Evolutionary conservation across 2,329 filamentous ascomycete genomes (phyloP), one percentile per base, ranked within the genome.

Genomic region (Penicillium griseofulvum): DNA sequence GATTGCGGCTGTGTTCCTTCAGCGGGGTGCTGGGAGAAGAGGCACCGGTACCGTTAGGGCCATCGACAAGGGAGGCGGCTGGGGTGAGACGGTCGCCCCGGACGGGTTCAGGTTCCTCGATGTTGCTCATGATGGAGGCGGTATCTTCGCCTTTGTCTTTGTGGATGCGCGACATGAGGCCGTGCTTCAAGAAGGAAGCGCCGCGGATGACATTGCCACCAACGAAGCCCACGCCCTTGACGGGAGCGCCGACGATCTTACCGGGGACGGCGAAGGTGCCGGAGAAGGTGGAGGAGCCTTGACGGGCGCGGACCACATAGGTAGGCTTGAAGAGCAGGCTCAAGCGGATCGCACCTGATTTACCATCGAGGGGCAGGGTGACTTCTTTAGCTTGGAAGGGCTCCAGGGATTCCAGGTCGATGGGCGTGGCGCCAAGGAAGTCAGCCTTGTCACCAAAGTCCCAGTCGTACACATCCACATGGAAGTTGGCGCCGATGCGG

Each of bases 401-500:
- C 65, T 96, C 91, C 8, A 99, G 80, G 31, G 86, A 75, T 47
- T 88, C 85, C 16, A 99, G 82, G 64, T 90, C 86, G 68, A 99
- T 90, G 5, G 79, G 76, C 0, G 90, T 81, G 56, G 81, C 83
- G 42, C 94, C 94, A n/a, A 99, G 78, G 71, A 88, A 89, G 73
- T 99, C 94, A 1, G 92, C 91, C 74, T 92, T 93, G 72, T 96
- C 91, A 45, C 90, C 93, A 78, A 97, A 96, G 72, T 99, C 94
- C 84, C 93, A 99, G 70, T 99, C 94, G 71, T 87, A 96, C 2
- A 97, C 87, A 53, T 90, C 89, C 67, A 91, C 86, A 31, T 81
- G 82, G 75, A 99, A 94, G 26, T 94, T 84, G 36, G 92, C 89
- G 0, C 83, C 91, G 16, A 91, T 96, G 55, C 94, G 84, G 14